Conservation (phyloP, 2,329 filamentous ascomycete species). For the Rutstroemia sp. region DNA sequence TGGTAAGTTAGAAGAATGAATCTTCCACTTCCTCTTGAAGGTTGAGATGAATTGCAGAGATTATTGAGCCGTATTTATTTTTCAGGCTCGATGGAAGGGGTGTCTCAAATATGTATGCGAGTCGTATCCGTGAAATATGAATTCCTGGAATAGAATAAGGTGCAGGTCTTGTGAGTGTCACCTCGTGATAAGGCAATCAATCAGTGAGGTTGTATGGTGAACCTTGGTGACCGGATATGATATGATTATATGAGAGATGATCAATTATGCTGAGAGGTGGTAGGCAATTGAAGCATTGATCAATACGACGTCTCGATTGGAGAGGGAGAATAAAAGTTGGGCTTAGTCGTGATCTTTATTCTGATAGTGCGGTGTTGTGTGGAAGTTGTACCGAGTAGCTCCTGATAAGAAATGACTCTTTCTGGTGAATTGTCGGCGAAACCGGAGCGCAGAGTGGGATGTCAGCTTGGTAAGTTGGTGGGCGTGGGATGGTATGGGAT, state of each 20-base stretch:
- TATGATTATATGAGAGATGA: not conserved
- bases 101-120: not conserved
- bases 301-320: not conserved
- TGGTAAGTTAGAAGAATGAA: not conserved
- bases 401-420: slow-evolving; percentile 2
- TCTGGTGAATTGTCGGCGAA: not conserved
- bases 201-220: not conserved
- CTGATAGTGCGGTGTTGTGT: not conserved
- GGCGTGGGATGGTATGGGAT: not conserved
- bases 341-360: not conserved
- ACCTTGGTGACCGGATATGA: not conserved
- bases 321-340: not conserved
- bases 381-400: not conserved
- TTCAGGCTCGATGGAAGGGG: not conserved
- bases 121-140: too few relatives aligned
- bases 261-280: not conserved
- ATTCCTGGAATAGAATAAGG: not conserved
- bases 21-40: not conserved
- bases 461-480: not conserved
- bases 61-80: not conserved
- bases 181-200: slow-evolving; percentile 2
- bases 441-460: slow-evolving; percentile 1
- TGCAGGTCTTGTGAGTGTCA: slow-evolving; percentile 6
- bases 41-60: not conserved
- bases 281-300: not conserved